Conservation (phyloP, 306 rosid genomes). For the Fragaria iinumae region DNA sequence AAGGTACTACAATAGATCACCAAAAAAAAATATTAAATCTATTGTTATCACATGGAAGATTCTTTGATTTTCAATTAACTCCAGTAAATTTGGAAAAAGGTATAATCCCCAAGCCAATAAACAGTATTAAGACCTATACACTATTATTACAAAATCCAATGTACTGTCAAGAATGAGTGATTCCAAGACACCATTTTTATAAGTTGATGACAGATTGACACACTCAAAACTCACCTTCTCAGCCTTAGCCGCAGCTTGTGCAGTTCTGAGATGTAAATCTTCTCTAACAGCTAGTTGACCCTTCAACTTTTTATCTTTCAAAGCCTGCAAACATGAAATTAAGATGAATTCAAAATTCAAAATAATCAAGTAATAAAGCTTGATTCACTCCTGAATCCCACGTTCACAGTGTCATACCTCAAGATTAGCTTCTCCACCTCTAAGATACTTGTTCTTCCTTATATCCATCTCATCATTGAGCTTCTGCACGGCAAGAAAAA, state of each 20-base stretch:
- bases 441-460: constrained; percentile 64
- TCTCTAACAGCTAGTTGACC: constrained; percentile 68
- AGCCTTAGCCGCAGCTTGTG: constrained; percentile 69
- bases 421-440: constrained; percentile 69
- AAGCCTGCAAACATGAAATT: constrained; percentile 38
- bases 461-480: constrained; percentile 50
- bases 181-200: neutral
- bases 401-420: constrained; percentile 38
- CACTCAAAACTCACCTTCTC: constrained; percentile 55
- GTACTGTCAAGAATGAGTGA: neutral
- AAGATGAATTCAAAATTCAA: neutral
- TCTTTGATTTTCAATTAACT: neutral
- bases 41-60: neutral
- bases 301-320: constrained; percentile 73
- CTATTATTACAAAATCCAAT: neutral
- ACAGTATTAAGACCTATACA: neutral
- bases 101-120: neutral
- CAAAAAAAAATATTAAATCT: neutral
- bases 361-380: neutral
- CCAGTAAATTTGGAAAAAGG: neutral
- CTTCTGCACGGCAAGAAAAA: constrained; percentile 40
- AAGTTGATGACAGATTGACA: neutral
- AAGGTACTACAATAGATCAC: constrained; percentile 58
- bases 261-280: constrained; percentile 55
- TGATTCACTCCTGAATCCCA: constrained; percentile 6